Evolutionary conservation across 164 flowering plant genomes (phyloP).

Genomic region (Aristolochia contorta): DNA sequence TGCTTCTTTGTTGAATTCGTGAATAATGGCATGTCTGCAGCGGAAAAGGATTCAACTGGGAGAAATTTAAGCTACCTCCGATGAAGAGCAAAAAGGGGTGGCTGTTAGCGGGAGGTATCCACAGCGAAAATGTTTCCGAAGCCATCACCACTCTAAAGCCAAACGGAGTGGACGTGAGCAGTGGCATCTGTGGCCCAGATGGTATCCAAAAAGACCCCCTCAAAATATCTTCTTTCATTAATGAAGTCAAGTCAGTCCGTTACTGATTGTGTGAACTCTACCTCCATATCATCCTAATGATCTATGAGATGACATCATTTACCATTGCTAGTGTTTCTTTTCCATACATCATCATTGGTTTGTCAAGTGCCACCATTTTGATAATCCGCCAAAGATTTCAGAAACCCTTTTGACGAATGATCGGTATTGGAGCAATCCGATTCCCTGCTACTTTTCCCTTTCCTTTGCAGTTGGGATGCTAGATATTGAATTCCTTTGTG

Average conservation of each 20-base stretch:
- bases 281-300: no score
- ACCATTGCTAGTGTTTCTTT: not conserved
- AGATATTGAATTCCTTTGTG: no score
- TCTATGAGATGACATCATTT: not conserved
- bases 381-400: not conserved
- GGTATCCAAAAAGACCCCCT: conserved; percentile 64
- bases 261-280: not conserved
- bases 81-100: conserved; percentile 80
- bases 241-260: conserved; percentile 29
- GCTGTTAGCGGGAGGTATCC: conserved; percentile 92
- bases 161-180: conserved; percentile 82
- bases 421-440: no score
- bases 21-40: conserved; percentile 27
- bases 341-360: not conserved
- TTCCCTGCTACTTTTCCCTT: no score
- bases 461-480: no score
- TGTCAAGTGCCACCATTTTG: not conserved
- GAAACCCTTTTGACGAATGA: not conserved
- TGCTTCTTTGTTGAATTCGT: not conserved
- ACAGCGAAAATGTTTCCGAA: conserved; percentile 63
- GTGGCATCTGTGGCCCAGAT: conserved; percentile 76
- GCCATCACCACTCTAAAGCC: conserved; percentile 71
- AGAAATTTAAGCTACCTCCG: conserved; percentile 58
- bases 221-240: conserved; percentile 58
- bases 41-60: conserved; percentile 92